Conservation (phyloP, 208 protist genomes). For the Acanthamoeba healyi region DNA sequence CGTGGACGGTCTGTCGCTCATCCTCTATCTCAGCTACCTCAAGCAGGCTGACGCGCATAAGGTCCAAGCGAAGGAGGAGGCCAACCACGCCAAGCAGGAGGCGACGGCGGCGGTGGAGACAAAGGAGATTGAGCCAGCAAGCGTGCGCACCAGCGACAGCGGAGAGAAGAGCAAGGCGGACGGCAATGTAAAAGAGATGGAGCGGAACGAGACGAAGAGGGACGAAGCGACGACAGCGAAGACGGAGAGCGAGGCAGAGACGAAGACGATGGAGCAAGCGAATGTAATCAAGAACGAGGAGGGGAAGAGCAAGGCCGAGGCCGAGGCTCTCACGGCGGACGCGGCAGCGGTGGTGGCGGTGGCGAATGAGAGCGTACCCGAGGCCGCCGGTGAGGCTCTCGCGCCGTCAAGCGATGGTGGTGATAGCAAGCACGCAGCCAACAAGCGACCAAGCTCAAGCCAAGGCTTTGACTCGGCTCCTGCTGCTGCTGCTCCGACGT, state of each 20-base stretch:
- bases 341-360: not conserved
- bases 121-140: not conserved
- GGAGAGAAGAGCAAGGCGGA: not conserved
- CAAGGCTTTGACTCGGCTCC: no score
- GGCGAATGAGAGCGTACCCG: no score
- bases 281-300: not conserved
- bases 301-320: not conserved
- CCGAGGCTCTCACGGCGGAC: not conserved
- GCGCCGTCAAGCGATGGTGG: no score
- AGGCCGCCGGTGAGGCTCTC: no score
- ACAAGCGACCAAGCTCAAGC: no score
- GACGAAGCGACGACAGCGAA: not conserved
- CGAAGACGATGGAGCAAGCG: not conserved
- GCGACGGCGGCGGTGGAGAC: not conserved
- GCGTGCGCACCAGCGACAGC: not conserved
- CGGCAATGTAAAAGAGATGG: not conserved
- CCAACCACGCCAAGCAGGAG: not conserved
- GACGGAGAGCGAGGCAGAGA: not conserved
- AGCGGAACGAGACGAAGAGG: not conserved
- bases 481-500: no score
- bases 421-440: not conserved
- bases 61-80: not conserved
- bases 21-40: slow-evolving; percentile 60
- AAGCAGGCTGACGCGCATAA: slow-evolving; percentile 47
- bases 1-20: slow-evolving; percentile 49